These are phyloP conservation scores for Silene noctiflora DNA, from an alignment of 179 eudicot genomes.

Conservation along the genomic window DNA sequence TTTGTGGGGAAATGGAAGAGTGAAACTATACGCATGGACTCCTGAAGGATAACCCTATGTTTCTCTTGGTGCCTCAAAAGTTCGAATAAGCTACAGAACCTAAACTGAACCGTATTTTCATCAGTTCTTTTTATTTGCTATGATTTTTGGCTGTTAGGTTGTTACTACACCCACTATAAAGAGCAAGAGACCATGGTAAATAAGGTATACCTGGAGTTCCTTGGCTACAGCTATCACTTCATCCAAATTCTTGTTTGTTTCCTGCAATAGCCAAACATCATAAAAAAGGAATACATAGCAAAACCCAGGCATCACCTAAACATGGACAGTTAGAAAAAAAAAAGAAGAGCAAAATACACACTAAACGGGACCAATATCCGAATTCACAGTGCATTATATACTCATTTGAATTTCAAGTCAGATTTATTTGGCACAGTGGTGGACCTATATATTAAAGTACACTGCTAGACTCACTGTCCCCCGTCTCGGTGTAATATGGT, in stretches of 20 bases:
- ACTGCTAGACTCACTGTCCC: neutral
- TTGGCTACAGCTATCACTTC: slow-evolving; percentile 89
- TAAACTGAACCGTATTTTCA: slow-evolving; percentile 1
- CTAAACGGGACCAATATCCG: neutral
- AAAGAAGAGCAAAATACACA: slow-evolving; percentile 1
- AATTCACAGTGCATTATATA: neutral
- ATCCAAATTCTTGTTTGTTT: slow-evolving; percentile 89
- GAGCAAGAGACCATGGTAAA: neutral
- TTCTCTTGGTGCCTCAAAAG: neutral
- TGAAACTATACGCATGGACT: no score
- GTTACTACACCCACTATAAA: neutral
- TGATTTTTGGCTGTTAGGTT: neutral
- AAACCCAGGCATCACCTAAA: neutral
- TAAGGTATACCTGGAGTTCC: slow-evolving; percentile 60
- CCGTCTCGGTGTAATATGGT: neutral
- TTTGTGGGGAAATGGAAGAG: no score
- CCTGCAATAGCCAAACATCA: slow-evolving; percentile 40
- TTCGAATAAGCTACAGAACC: neutral
- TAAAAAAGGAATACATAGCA: neutral
- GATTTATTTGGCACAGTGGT: neutral
- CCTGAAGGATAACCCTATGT: neutral
- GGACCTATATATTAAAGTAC: neutral
- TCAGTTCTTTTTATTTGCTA: neutral
- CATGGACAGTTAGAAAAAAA: neutral
- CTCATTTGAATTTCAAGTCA: neutral